Conservation (phyloP, 352 stramenopile genomes). For the Globisporangium abappressorium region DNA sequence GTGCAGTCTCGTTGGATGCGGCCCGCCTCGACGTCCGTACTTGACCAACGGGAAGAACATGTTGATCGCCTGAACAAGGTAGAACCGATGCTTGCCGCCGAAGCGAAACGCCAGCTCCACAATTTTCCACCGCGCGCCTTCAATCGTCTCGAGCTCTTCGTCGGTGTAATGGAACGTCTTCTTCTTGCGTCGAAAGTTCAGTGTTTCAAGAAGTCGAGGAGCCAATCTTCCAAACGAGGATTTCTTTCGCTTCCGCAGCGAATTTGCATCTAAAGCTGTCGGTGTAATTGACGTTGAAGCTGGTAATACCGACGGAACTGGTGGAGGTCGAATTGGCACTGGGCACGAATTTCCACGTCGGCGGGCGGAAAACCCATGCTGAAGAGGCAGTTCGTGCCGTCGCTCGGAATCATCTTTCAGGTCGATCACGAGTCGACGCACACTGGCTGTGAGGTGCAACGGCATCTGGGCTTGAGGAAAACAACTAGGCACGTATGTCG, state of each 20-base stretch:
- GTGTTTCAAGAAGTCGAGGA: slow-evolving; percentile 51
- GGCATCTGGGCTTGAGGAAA: slow-evolving; percentile 43
- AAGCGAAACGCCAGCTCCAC: slow-evolving; percentile 85
- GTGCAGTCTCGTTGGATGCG: slow-evolving; percentile 68
- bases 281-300: slow-evolving; percentile 13
- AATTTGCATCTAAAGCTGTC: slow-evolving; percentile 3
- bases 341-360: slow-evolving; percentile 73
- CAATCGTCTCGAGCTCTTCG: slow-evolving; percentile 71
- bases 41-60: slow-evolving; percentile 84
- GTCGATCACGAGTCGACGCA: slow-evolving; percentile 74
- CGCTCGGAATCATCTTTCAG: slow-evolving; percentile 68
- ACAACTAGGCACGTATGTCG: slow-evolving; percentile 18
- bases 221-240: slow-evolving; percentile 55
- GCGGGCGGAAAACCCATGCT: slow-evolving; percentile 19
- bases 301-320: neutral
- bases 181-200: slow-evolving; percentile 65
- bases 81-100: slow-evolving; percentile 78
- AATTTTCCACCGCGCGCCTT: slow-evolving; percentile 84
- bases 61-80: slow-evolving; percentile 85
- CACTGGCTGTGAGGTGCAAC: slow-evolving; percentile 64
- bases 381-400: slow-evolving; percentile 17
- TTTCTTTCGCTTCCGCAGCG: slow-evolving; percentile 43
- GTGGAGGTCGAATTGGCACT: slow-evolving; percentile 11
- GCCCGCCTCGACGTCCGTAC: slow-evolving; percentile 70
- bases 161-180: slow-evolving; percentile 79